Evolutionary conservation across 768 basidiomycete genomes (phyloP), one percentile per base, ranked within the genome.

Genomic region (Royoungia palumana): DNA sequence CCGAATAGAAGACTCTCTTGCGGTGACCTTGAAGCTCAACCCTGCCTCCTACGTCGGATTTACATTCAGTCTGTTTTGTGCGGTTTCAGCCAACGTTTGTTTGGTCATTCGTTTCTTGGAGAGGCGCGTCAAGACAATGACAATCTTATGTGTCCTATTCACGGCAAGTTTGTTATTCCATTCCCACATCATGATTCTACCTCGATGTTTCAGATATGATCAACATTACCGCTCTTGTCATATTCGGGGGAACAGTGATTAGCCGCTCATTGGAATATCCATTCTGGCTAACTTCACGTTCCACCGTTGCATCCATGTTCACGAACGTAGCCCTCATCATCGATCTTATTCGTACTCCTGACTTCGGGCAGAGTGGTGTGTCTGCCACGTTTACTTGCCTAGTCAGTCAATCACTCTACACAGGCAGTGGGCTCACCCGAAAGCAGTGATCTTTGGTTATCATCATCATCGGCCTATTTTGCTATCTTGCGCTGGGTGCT

Each of bases 391-490:
- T 24, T 35, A 46, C 34, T 6, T 19, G 3, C 35, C 30, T 7
- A 22, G 42, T 40, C 28, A 43, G 22, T 25, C 49, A n/a, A 52
- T 27, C 28, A n/a, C 24, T 12, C 20, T 2, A 4, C 6, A 14
- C 44, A 88, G 87, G 85, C 5, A 89, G 87, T 54, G 91, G 91
- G 1, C 68, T 94, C 32, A 93, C 89, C 0, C 76, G 78, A 20
- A 89, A 83, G 60, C 91, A 93, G 57, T 79, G 89, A 5, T 79
- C 82, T 1, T 76, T 93, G n/a, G 79, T 86, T 27, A 84, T 93
- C 49, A 78, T 87, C 30, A 80, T 87, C 48, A 93, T 94, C 56
- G 61, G 83, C 14, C 70, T 94, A 2, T 73, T 93, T 20, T 72
- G 73, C 49, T 92, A 89, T 62, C 73, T 92, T 50, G 87, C 84